Evolutionary conservation across 371 early-diverging fungal species (phyloP).

Genomic region (Neoconidiobolus thromboides): DNA sequence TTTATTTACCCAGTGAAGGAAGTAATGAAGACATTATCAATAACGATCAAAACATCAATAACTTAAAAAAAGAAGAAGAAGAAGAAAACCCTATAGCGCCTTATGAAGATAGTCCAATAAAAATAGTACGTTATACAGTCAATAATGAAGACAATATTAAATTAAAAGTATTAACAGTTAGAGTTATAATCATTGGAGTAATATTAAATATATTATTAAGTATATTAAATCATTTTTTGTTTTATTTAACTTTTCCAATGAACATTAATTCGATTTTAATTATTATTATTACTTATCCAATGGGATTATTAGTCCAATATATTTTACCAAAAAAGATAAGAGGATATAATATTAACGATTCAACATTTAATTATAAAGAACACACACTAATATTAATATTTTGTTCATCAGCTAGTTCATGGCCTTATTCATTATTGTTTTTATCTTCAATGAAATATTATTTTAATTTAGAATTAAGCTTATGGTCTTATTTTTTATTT

Average conservation of each 20-base stretch:
- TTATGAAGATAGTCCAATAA: not conserved
- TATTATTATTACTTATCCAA: slow-evolving; percentile 40
- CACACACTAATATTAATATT: slow-evolving; percentile 43
- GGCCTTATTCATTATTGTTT: slow-evolving; percentile 53
- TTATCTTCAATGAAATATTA: slow-evolving; percentile 42
- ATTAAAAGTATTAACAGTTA: slow-evolving; percentile 49
- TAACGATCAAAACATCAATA: too few relatives aligned
- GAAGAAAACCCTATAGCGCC: not conserved
- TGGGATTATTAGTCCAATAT: slow-evolving; percentile 33
- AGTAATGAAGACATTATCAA: too few relatives aligned
- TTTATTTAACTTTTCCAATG: slow-evolving; percentile 47
- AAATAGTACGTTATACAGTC: not conserved
- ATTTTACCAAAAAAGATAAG: slow-evolving; percentile 30
- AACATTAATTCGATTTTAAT: slow-evolving; percentile 37
- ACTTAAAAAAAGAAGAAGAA: too few relatives aligned
- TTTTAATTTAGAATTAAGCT: slow-evolving; percentile 39
- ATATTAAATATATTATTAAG: slow-evolving; percentile 40
- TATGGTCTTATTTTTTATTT: slow-evolving; percentile 32
- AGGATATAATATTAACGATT: too few relatives aligned
- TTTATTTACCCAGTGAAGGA: too few relatives aligned
- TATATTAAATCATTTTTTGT: slow-evolving; percentile 52
- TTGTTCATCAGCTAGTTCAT: slow-evolving; percentile 32
- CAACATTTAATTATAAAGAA: slow-evolving; percentile 36
- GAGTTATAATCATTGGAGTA: slow-evolving; percentile 51
- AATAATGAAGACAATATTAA: slow-evolving; percentile 29